These are phyloP conservation scores for Aspergillus sp. DNA, from an alignment of 2,329 filamentous ascomycete species.

Conservation along the genomic window DNA sequence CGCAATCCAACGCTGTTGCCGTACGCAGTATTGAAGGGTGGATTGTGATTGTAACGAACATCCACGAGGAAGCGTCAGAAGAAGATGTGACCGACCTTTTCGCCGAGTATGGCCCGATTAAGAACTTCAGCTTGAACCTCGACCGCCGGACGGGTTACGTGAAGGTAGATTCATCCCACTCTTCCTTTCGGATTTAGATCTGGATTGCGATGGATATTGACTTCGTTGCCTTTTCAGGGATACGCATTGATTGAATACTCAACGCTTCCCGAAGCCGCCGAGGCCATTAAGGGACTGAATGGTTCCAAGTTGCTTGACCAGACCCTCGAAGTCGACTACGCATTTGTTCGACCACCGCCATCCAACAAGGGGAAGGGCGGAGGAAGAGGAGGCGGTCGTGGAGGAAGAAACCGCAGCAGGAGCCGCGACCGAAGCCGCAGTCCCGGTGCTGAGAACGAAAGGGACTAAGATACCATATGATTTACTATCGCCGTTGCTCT, in stretches of 20 bases:
- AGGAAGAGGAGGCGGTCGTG: conserved; percentile 43
- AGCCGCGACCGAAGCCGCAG: conserved; percentile 49
- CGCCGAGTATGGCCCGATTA: conserved; percentile 66
- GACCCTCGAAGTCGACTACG: conserved; percentile 64
- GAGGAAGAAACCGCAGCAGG: conserved; percentile 41
- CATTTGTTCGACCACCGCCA: conserved; percentile 62
- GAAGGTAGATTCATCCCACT: conserved; percentile 51
- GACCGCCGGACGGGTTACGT: conserved; percentile 67
- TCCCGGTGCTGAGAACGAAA: conserved; percentile 38
- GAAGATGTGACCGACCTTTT: conserved; percentile 67
- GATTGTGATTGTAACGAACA: conserved; percentile 69
- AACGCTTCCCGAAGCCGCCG: conserved; percentile 62
- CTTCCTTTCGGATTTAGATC: background rate
- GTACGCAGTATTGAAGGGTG: conserved; percentile 69
- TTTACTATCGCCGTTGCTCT: background rate
- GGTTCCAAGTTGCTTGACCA: conserved; percentile 63
- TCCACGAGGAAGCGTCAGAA: conserved; percentile 67
- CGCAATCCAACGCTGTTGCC: conserved; percentile 50
- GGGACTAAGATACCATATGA: conserved; percentile 26
- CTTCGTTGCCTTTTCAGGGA: conserved; percentile 45
- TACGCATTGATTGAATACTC: conserved; percentile 67
- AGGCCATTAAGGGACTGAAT: conserved; percentile 62
- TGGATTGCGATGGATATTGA: conserved; percentile 14
- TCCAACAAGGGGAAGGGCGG: conserved; percentile 44
- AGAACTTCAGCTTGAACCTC: conserved; percentile 66